Base-by-base conservation (phyloP, 2,329 filamentous ascomycete genomes). In the Microdochium paspali region DNA sequence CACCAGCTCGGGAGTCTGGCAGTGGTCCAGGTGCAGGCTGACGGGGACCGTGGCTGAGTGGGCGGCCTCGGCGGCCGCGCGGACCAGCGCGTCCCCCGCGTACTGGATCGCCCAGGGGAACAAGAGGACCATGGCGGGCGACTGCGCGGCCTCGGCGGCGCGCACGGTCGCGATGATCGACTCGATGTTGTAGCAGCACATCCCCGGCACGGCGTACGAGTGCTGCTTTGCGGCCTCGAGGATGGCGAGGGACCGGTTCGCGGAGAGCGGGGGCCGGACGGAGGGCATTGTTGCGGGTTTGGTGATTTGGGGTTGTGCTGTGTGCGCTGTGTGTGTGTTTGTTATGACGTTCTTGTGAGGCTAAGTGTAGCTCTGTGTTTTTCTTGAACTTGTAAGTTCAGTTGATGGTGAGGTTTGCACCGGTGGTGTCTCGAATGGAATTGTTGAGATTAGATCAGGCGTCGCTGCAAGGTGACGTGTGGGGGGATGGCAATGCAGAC, bases 61-160 rank as follows among this genome's bases (percentile, higher is more conserved):
- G 2, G 76, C 77, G 31, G 78, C 78, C 50, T 73, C 68, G 26
- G 76, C 74, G 3, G 76, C 77, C 7, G 74, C 73, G 51, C 72
- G 69, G 10, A 80, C 73, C 28, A 82, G 72, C 25, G 75, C 61
- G 9, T 71, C 68, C 47, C 75, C 74, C 3, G 80, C 80, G 66
- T 84, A 87, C 52, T 81, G 68, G 46, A 87, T 73, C 0, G 84
- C 82, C 84, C 84, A 87, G 20, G 84, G 84, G 64, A 88, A 87
- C 54, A 87, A 77, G 24, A 85, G 79, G 55, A 87, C 79, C 70
- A 87, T 85, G 50, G 82, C 74, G 0, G 84, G 83, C 0, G 82
- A 83, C 44, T 70, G 70, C 51, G 82, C 82, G 24, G 75, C 73
- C 65, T 87, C 83, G 50, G 84, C 84, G 9, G 84, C 84, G 54